Base-by-base conservation (phyloP, 176 grass and related monocot genomes). In the Ensete glaucum region DNA sequence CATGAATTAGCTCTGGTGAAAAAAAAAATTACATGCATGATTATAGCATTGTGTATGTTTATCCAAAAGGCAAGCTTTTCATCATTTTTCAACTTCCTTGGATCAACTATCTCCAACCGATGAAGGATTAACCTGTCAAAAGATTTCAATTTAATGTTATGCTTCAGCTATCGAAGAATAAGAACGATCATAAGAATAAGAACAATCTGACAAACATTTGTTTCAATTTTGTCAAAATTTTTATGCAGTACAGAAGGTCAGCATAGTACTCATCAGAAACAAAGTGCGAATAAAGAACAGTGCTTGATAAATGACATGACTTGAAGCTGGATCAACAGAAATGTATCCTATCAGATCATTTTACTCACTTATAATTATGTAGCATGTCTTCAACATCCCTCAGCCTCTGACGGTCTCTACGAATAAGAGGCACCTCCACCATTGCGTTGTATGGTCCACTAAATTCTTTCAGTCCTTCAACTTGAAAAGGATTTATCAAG, bases 31-130 rank as follows among this genome's bases (percentile, higher is more conserved):
- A 77, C 75, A 66, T 77, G 75, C 75, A 77, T 77, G 56, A 77
- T 26, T 77, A 77, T 64, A 9, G 58, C 75, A 77, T 77, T 77
- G 43, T 77, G 58, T 62, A 77, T 52, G 56, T 77, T 77, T n/a
- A 77, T 77, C 75, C 75, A 77, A 51, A 77, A 77, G n/a, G 75
- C 75, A 65, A 77, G 34, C 60, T 52, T 77, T 64, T 77, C 59
- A 23, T 77, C 75, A 52, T 66, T 65, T 10, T 66, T 65, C 75
- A 77, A 51, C 60, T 77, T 77, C 48, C 29, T 77, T 2, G 75
- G 75, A 77, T 77, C 75, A 24, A 66, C 75, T 22, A 21, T 77
- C 17, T 77, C 75, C 60, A 77, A 64, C 4, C 43, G 75, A 3
- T 17, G 3, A 53, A 77, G 58, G 60, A 77, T 77, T 19, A 60